phyloP scores from a whole-genome alignment of 169 alveolate genomes.

The Eimeria tenella region DNA sequence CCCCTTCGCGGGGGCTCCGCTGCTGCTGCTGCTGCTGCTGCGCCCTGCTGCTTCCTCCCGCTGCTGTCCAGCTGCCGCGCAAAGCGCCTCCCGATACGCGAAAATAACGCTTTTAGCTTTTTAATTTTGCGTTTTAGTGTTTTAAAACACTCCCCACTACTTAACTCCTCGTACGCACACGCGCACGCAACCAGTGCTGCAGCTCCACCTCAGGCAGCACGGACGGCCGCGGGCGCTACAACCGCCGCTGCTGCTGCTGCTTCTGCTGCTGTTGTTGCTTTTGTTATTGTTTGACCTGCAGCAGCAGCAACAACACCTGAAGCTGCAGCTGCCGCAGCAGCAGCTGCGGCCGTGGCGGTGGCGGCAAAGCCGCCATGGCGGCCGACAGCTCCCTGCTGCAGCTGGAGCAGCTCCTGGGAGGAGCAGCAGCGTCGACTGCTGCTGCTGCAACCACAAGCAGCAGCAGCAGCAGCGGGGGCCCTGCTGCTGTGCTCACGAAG shows the following conservation, averaged over 20 bases:
- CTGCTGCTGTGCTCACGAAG: conserved; percentile 6
- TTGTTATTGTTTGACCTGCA: neutral
- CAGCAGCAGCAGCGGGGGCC: conserved; percentile 35
- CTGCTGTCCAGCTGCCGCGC: too few species aligned
- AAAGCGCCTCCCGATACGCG: too few species aligned
- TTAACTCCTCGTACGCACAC: too few species aligned
- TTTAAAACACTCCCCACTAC: too few species aligned
- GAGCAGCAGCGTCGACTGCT: neutral
- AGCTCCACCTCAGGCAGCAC: too few species aligned
- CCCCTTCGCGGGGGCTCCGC: too few species aligned
- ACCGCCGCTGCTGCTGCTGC: neutral
- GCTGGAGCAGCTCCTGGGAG: conserved; percentile 25
- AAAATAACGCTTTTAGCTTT: too few species aligned
- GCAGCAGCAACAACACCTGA: neutral
- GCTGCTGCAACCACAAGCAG: neutral
- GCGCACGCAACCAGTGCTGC: too few species aligned
- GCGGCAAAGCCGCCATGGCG: neutral
- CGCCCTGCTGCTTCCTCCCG: too few species aligned
- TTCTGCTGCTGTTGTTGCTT: neutral
- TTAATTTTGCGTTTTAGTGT: too few species aligned
- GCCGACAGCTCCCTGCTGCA: conserved; percentile 47
- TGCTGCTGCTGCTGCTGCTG: too few species aligned
- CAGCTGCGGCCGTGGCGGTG: neutral
- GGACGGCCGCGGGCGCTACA: neutral
- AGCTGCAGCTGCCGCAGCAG: neutral